Percentiles rank a stretch among this genome's conserved stretches.
These are phyloP conservation scores for Aspergillus neotritici DNA, from an alignment of 2,329 filamentous ascomycete genomes.

Conservation along the genomic window DNA sequence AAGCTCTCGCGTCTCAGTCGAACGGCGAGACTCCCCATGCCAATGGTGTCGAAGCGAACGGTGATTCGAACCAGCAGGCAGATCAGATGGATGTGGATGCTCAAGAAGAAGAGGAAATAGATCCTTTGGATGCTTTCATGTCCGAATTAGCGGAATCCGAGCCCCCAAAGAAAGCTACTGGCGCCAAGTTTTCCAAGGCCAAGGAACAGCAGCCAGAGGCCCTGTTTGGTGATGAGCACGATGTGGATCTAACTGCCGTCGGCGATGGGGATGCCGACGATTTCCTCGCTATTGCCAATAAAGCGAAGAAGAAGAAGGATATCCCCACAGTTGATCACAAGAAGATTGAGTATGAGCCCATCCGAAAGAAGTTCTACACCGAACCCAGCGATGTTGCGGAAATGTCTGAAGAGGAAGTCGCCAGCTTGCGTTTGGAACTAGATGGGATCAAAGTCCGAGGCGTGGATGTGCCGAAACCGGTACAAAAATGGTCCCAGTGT, in stretches of 20 bases:
- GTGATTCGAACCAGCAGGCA: constrained; percentile 34
- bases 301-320: constrained; percentile 87
- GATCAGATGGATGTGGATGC: constrained; percentile 38
- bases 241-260: constrained; percentile 59
- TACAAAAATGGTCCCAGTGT: constrained; percentile 95
- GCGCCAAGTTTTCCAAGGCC: constrained; percentile 37
- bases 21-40: constrained; percentile 41
- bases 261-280: constrained; percentile 59
- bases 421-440: constrained; percentile 74
- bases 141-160: constrained; percentile 55
- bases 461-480: constrained; percentile 82
- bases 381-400: constrained; percentile 78
- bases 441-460: constrained; percentile 94
- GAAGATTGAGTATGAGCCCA: constrained; percentile 77
- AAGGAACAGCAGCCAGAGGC: constrained; percentile 68
- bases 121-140: constrained; percentile 98
- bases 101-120: constrained; percentile 57
- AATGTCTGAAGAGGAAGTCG: constrained; percentile 78
- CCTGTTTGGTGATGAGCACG: constrained; percentile 81
- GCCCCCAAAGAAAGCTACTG: constrained; percentile 36
- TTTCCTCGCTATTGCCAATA: constrained; percentile 56
- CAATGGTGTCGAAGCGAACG: constrained; percentile 45
- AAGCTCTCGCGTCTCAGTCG: constrained; percentile 30
- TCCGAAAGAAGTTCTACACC: constrained; percentile 92
- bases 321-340: constrained; percentile 81